Percentiles rank a stretch among this genome's conserved stretches.
These are phyloP conservation scores for Alternaria postmessia DNA, from an alignment of 2,329 filamentous ascomycete genomes.

Conservation along the genomic window DNA sequence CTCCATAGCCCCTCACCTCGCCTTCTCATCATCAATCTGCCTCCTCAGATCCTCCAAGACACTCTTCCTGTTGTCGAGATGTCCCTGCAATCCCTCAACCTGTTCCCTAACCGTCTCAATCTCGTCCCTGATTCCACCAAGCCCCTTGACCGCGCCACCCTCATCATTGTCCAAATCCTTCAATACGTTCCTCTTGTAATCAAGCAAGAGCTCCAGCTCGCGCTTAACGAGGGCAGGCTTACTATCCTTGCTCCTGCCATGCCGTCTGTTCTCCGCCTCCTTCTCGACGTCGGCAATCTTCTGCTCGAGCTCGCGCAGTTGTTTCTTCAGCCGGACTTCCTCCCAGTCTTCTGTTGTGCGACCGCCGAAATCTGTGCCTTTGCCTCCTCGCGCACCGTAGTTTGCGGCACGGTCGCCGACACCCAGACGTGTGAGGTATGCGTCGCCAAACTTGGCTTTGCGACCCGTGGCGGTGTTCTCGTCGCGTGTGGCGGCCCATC, in stretches of 20 bases:
- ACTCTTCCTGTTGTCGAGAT: slow-evolving; percentile 78
- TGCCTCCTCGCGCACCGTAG: slow-evolving; percentile 68
- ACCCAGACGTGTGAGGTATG: slow-evolving; percentile 90
- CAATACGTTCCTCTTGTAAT: slow-evolving; percentile 88
- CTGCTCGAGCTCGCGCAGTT: slow-evolving; percentile 85
- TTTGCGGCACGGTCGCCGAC: slow-evolving; percentile 72
- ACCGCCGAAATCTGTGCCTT: slow-evolving; percentile 88
- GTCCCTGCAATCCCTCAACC: slow-evolving; percentile 85
- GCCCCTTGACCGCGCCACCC: slow-evolving; percentile 67
- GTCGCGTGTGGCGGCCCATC: slow-evolving; percentile 81
- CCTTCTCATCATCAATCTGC: slow-evolving; percentile 88
- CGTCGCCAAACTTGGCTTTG: slow-evolving; percentile 97
- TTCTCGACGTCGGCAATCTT: slow-evolving; percentile 86
- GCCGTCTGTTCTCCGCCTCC: slow-evolving; percentile 67
- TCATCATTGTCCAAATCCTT: slow-evolving; percentile 77
- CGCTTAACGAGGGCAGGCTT: slow-evolving; percentile 93
- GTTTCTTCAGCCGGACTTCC: slow-evolving; percentile 92
- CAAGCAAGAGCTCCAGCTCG: slow-evolving; percentile 90
- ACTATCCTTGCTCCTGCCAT: slow-evolving; percentile 68
- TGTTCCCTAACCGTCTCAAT: slow-evolving; percentile 91
- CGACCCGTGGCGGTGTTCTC: slow-evolving; percentile 84
- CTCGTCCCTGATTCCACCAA: slow-evolving; percentile 84
- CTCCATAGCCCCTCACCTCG: slow-evolving; percentile 40
- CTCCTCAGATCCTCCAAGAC: slow-evolving; percentile 77
- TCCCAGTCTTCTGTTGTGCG: slow-evolving; percentile 95